These are phyloP conservation scores for Boletus subcaerulescens DNA, from an alignment of 768 basidiomycete species.

Conservation along the genomic window DNA sequence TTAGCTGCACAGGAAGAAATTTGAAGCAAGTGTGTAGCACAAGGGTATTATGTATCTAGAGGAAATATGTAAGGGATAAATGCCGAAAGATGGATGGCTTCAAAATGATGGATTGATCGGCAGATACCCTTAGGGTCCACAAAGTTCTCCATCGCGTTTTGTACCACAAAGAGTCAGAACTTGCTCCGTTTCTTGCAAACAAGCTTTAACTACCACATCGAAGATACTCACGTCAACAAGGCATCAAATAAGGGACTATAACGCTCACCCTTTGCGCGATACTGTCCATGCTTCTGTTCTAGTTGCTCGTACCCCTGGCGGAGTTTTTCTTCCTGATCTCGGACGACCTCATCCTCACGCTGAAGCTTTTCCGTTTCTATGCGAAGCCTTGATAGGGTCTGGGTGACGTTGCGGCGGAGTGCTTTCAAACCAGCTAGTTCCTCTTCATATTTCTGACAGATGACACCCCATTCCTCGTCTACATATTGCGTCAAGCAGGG, in stretches of 20 bases:
- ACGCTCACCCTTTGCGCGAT: conserved; percentile 40
- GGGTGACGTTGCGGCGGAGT: conserved; percentile 52
- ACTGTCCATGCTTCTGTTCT: conserved; percentile 39
- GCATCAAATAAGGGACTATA: not conserved
- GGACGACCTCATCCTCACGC: conserved; percentile 39
- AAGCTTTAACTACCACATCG: conserved; percentile 34
- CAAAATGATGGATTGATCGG: not conserved
- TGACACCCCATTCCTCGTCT: conserved; percentile 61
- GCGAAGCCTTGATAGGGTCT: conserved; percentile 38
- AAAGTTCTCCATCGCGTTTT: conserved; percentile 36
- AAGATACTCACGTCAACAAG: conserved; percentile 8
- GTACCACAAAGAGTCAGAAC: conserved; percentile 44
- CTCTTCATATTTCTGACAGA: conserved; percentile 55
- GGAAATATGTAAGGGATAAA: not conserved
- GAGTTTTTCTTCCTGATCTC: conserved; percentile 40
- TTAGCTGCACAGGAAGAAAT: not conserved
- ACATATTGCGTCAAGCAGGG: conserved; percentile 1
- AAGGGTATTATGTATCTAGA: not conserved
- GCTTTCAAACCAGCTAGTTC: conserved; percentile 59
- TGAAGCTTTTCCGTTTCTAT: conserved; percentile 41
- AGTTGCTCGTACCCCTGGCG: conserved; percentile 38
- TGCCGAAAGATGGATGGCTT: not conserved
- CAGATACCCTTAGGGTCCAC: not conserved
- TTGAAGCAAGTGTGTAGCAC: not conserved
- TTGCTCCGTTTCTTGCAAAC: conserved; percentile 44